A percentile compares a stretch with the other conserved stretches of the same genome.
Conservation (phyloP, 257 asterid genomes). For the Lithospermum erythrorhizon region DNA sequence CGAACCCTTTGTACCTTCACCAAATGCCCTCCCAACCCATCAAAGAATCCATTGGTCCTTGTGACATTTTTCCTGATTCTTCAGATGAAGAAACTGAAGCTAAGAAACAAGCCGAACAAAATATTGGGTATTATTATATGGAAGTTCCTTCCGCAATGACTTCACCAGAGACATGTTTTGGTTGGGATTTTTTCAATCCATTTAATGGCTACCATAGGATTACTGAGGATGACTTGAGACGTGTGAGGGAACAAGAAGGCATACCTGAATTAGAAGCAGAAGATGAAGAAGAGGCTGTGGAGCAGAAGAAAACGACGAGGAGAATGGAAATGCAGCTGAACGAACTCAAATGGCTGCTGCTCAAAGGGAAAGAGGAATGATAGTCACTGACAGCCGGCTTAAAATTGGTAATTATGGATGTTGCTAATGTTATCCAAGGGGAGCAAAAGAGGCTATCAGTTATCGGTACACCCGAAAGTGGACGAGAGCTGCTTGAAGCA, state of each 20-base stretch:
- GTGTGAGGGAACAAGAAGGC: conserved; percentile 82
- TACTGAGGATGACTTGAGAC: conserved; percentile 79
- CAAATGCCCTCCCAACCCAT: conserved; percentile 53
- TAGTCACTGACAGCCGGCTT: conserved; percentile 17
- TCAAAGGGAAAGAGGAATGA: conserved; percentile 19
- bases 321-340: conserved; percentile 12
- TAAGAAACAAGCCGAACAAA: conserved; percentile 16
- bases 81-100: conserved; percentile 34
- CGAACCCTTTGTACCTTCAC: conserved; percentile 79
- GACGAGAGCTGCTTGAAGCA: conserved; percentile 87
- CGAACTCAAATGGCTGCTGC: not conserved
- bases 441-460: conserved; percentile 49
- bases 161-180: conserved; percentile 65
- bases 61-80: conserved; percentile 26
- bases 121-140: conserved; percentile 59
- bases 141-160: conserved; percentile 45
- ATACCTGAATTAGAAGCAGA: conserved; percentile 68
- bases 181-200: conserved; percentile 96
- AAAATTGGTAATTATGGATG: conserved; percentile 29
- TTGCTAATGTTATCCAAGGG: conserved; percentile 28
- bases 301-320: too few species aligned
- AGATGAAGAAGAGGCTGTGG: conserved; percentile 24
- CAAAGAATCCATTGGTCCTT: conserved; percentile 36
- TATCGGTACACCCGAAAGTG: conserved; percentile 59
- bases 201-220: conserved; percentile 50